phyloP scores from a whole-genome alignment of 2,329 filamentous ascomycete genomes.

The Colletotrichum endophyticum region DNA sequence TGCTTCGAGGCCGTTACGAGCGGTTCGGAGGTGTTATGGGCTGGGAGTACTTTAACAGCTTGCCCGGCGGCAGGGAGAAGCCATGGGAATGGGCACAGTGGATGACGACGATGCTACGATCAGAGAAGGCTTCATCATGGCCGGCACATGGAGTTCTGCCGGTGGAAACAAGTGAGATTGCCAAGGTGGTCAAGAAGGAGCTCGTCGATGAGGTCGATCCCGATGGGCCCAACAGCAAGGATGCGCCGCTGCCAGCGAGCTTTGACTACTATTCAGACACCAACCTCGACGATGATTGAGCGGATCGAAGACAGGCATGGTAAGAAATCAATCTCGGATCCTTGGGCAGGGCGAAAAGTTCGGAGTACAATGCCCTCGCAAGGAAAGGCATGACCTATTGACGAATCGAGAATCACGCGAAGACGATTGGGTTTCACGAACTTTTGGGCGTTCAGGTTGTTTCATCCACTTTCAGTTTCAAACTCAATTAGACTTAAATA shows the following conservation, averaged over 20 bases:
- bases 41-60: slow-evolving; percentile 92
- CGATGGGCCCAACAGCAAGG: slow-evolving; percentile 28
- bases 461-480: neutral
- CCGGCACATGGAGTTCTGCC: neutral
- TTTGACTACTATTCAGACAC: slow-evolving; percentile 41
- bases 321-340: neutral
- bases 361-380: neutral
- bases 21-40: slow-evolving; percentile 89
- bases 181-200: slow-evolving; percentile 10
- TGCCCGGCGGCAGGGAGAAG: slow-evolving; percentile 64
- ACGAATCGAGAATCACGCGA: neutral
- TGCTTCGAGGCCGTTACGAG: slow-evolving; percentile 57
- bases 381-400: neutral
- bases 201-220: slow-evolving; percentile 27
- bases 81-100: slow-evolving; percentile 82
- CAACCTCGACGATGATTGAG: slow-evolving; percentile 6
- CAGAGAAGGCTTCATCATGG: slow-evolving; percentile 8
- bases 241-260: slow-evolving; percentile 29
- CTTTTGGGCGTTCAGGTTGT: neutral
- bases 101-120: slow-evolving; percentile 58
- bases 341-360: neutral
- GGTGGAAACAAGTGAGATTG: neutral
- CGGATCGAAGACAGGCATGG: rapidly evolving
- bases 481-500: neutral
- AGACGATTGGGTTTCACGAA: neutral